Conservation (phyloP, 345 rosid species). For the Limnanthes douglasii region DNA sequence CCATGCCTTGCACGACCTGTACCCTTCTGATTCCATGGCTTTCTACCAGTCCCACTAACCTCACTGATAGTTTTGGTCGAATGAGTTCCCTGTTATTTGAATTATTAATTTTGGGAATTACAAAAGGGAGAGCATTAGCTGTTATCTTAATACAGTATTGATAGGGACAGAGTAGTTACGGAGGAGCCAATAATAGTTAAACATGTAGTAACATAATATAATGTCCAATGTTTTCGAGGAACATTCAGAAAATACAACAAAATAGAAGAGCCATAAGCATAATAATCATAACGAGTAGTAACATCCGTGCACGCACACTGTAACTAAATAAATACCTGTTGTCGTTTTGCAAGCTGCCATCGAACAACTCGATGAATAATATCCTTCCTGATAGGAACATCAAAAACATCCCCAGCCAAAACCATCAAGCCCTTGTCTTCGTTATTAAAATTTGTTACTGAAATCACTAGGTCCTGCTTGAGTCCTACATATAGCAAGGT, state of each 20-base stretch:
- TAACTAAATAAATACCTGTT: slow-evolving; percentile 34
- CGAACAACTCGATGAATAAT: slow-evolving; percentile 72
- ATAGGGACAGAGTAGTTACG: no score
- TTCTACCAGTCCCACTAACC: slow-evolving; percentile 92
- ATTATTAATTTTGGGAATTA: no score
- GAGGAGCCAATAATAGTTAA: no score
- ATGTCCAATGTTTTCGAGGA: no score
- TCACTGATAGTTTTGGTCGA: slow-evolving; percentile 90
- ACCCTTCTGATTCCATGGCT: slow-evolving; percentile 83
- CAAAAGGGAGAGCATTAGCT: no score
- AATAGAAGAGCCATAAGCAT: no score
- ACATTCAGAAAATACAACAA: no score
- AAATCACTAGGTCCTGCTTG: slow-evolving; percentile 64
- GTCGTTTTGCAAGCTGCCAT: slow-evolving; percentile 91
- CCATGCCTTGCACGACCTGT: slow-evolving; percentile 92
- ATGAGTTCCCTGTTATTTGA: slow-evolving; percentile 58
- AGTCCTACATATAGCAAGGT: slow-evolving; percentile 27
- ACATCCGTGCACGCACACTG: no score
- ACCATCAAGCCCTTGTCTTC: slow-evolving; percentile 77
- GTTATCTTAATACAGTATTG: no score
- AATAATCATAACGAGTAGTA: no score
- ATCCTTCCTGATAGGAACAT: slow-evolving; percentile 87
- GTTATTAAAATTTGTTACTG: slow-evolving; percentile 59
- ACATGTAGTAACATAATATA: no score
- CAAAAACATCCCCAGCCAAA: slow-evolving; percentile 89